Evolutionary conservation across 2,329 filamentous ascomycete genomes (phyloP), one percentile per base, ranked within the genome.

Genomic region (Neospermospora avenae): DNA sequence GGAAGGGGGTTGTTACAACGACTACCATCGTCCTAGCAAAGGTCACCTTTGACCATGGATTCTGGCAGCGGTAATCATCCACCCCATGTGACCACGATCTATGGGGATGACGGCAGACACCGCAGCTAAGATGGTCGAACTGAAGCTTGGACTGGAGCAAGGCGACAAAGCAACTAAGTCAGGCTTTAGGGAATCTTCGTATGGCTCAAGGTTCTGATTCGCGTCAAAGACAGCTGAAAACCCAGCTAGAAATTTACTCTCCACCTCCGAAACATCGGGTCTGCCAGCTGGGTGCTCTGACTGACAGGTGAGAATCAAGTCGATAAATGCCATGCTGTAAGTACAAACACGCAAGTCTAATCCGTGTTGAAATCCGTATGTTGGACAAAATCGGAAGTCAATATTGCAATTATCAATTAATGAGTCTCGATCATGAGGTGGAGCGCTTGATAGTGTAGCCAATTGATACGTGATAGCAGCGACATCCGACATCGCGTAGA

Each of bases 241-340:
- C 3, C 45, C 24, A 48, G 13, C 45, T 13, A 31, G 14, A 4
- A 48, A 24, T 39, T 31, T 53, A 20, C 13, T 41, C 22, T 63
- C 61, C n/a, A 65, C 22, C 16, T 51, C 37, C 28, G 31, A 14
- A 13, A 55, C 3, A 25, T 39, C 24, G 31, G 59, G 58, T 51
- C 63, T 45, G n/a, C 52, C 24, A 2, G 13, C 41, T 7, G 61
- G 56, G 14, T 55, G 58, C 35, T 63, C 61, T 31, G 61, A 63
- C 5, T 63, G 44, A 31, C 63, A 63, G 41, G 61, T 56, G 20
- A 57, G 59, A 13, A 65, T 57, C 16, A 57, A 24, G 20, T 61
- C 37, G 13, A 25, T 60, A 6, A 63, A 60, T 2, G 24, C 14
- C 4, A 55, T 5, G 20, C 60, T 61, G 31, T 58, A 64, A 0